Percentiles rank a stretch among this genome's conserved stretches.
Evolutionary conservation across 768 basidiomycete genomes (phyloP).

Genomic region (Trametopsis cervina): DNA sequence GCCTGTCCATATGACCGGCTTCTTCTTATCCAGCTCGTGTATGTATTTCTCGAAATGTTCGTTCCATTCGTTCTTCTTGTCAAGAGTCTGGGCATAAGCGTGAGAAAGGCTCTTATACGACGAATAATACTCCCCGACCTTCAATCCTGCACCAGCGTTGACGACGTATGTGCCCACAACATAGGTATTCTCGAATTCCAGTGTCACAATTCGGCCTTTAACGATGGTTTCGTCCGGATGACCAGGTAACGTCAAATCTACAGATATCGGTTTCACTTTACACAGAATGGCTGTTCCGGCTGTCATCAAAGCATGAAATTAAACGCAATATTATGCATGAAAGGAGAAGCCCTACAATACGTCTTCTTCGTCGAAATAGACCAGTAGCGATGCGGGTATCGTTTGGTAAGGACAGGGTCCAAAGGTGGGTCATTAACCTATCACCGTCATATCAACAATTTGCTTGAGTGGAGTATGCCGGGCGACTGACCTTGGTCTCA

Average conservation of each 20-base stretch:
- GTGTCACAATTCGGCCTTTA: slow-evolving; percentile 73
- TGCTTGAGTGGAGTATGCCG: no score
- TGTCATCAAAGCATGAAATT: slow-evolving; percentile 22
- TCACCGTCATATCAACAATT: no score
- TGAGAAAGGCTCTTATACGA: neutral
- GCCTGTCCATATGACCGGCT: slow-evolving; percentile 85
- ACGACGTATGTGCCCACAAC: slow-evolving; percentile 79
- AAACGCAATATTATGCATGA: neutral
- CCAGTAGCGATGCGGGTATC: slow-evolving; percentile 73
- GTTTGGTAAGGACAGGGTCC: slow-evolving; percentile 47
- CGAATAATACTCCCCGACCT: slow-evolving; percentile 35
- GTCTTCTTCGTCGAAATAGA: slow-evolving; percentile 72
- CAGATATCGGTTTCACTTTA: slow-evolving; percentile 63
- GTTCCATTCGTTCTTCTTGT: slow-evolving; percentile 76
- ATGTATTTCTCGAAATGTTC: slow-evolving; percentile 68
- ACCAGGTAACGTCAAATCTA: slow-evolving; percentile 63
- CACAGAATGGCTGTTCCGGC: slow-evolving; percentile 80
- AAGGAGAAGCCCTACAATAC: slow-evolving; percentile 48
- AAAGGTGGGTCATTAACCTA: slow-evolving; percentile 69
- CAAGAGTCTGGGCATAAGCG: slow-evolving; percentile 48
- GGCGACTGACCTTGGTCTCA: slow-evolving; percentile 70
- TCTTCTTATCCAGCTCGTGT: slow-evolving; percentile 63
- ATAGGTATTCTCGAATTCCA: slow-evolving; percentile 71
- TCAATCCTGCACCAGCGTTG: slow-evolving; percentile 72
- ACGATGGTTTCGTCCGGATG: slow-evolving; percentile 58